phyloP scores from a whole-genome alignment of 2,329 filamentous ascomycete species.

The Monilinia vaccinii-corymbosi region DNA sequence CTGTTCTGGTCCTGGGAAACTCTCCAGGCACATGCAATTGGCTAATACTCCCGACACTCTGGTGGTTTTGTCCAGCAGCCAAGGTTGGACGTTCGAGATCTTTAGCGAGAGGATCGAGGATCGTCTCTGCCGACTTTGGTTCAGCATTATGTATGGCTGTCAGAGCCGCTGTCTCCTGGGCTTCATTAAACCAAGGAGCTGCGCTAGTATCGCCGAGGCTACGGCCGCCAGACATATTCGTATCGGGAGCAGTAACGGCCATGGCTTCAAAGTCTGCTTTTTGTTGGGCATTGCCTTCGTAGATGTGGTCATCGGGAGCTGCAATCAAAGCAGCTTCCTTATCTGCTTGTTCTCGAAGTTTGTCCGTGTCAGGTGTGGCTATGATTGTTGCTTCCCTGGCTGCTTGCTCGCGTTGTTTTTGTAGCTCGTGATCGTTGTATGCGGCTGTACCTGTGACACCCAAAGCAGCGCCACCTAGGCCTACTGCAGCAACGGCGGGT shows the following conservation, averaged over 20 bases:
- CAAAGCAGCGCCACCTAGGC: constrained; percentile 17
- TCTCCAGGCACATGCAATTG: constrained; percentile 29
- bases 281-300: constrained; percentile 12
- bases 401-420: constrained; percentile 13
- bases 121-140: constrained; percentile 9
- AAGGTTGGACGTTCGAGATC: constrained; percentile 17
- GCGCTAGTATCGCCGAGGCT: constrained; percentile 15
- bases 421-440: constrained; percentile 14
- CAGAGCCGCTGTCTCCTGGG: neutral
- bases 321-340: constrained; percentile 21
- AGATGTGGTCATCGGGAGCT: constrained; percentile 17
- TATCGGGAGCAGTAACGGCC: constrained; percentile 10
- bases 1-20: constrained; percentile 16
- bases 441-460: constrained; percentile 14
- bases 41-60: constrained; percentile 23
- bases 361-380: constrained; percentile 20
- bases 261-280: constrained; percentile 16
- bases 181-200: neutral
- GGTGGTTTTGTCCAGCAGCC: constrained; percentile 21
- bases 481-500: constrained; percentile 14
- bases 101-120: constrained; percentile 14
- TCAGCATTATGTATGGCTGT: neutral
- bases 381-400: constrained; percentile 17
- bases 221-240: constrained; percentile 20
- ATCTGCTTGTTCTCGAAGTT: constrained; percentile 15